Percentiles rank a stretch among this genome's conserved stretches.
Evolutionary conservation across 306 rosid species (phyloP).

Genomic region (Cucumis hystrix): DNA sequence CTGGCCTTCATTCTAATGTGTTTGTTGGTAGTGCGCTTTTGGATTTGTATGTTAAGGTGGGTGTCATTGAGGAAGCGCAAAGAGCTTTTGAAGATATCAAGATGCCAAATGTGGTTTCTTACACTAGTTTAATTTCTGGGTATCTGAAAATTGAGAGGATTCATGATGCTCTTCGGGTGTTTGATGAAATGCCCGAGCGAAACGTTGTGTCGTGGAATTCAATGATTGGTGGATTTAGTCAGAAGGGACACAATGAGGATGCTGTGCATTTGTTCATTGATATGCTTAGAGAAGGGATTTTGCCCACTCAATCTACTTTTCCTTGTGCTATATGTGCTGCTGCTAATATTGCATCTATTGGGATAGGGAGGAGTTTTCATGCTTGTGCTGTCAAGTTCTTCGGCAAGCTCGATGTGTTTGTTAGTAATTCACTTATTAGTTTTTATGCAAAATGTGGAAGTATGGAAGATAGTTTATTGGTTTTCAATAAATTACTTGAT

Average conservation of each 20-base stretch:
- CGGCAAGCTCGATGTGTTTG: conserved; percentile 53
- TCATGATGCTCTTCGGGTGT: conserved; percentile 49
- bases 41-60: conserved; percentile 64
- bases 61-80: conserved; percentile 39
- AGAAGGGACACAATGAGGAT: conserved; percentile 70
- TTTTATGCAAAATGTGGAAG: conserved; percentile 80
- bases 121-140: conserved; percentile 62
- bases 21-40: conserved; percentile 72
- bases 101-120: conserved; percentile 68
- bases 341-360: conserved; percentile 62
- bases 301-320: conserved; percentile 65
- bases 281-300: conserved; percentile 53
- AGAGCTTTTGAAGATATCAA: conserved; percentile 42
- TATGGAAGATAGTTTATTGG: conserved; percentile 61
- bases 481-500: conserved; percentile 29
- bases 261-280: conserved; percentile 52
- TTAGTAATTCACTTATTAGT: conserved; percentile 54
- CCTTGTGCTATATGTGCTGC: conserved; percentile 68
- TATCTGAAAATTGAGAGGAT: conserved; percentile 44
- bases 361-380: conserved; percentile 68
- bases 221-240: conserved; percentile 74
- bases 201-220: conserved; percentile 81
- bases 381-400: conserved; percentile 71
- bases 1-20: conserved; percentile 37
- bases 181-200: conserved; percentile 57